Percentiles rank a stretch among this genome's conserved stretches.
These are phyloP conservation scores for Fusarium beomiforme DNA, from an alignment of 2,329 filamentous ascomycete genomes.

Conservation along the genomic window DNA sequence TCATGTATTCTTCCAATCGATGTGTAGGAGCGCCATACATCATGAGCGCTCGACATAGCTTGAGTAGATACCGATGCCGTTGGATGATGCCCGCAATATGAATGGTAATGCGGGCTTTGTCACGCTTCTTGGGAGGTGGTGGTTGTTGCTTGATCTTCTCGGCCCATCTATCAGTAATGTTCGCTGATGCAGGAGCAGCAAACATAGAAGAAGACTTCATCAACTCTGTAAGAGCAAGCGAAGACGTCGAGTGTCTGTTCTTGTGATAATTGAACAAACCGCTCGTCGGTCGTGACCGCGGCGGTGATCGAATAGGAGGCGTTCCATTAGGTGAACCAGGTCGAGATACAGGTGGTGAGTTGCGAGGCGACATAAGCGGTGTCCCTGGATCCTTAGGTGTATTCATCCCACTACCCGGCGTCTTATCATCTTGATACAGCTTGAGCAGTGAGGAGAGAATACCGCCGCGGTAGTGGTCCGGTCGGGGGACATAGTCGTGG, in stretches of 20 bases:
- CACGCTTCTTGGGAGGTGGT: conserved; percentile 50
- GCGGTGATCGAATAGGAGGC: conserved; percentile 42
- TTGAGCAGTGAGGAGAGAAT: conserved; percentile 78
- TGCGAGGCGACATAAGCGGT: conserved; percentile 53
- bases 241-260: conserved; percentile 54
- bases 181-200: conserved; percentile 57
- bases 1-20: conserved; percentile 90
- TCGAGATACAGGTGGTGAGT: conserved; percentile 54
- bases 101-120: conserved; percentile 59
- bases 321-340: conserved; percentile 51
- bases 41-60: conserved; percentile 88
- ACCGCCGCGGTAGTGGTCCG: conserved; percentile 75
- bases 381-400: conserved; percentile 54
- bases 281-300: conserved; percentile 49
- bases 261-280: conserved; percentile 55
- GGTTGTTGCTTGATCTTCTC: conserved; percentile 55
- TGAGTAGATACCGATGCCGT: conserved; percentile 84
- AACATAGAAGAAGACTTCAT: conserved; percentile 65
- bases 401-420: conserved; percentile 52
- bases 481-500: conserved; percentile 70
- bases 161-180: conserved; percentile 55
- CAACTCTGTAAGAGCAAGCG: conserved; percentile 60
- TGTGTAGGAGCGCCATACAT: conserved; percentile 90
- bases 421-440: conserved; percentile 67
- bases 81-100: conserved; percentile 76